Evolutionary conservation across 106 monocot species (phyloP).

Genomic region (Phalaenopsis equestris): DNA sequence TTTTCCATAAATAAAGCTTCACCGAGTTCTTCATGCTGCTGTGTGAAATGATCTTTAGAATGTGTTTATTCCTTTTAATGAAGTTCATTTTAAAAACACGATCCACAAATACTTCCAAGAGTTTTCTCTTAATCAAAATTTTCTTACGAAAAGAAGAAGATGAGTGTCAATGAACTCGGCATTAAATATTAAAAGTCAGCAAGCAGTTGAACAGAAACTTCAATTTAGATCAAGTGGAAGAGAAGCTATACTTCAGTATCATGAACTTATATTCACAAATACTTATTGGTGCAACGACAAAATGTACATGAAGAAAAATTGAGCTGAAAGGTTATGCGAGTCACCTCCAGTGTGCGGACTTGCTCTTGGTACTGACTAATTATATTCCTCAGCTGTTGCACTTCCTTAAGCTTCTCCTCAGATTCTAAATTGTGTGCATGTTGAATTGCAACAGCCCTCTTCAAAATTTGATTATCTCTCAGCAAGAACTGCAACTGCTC

Average conservation of each 20-base stretch:
- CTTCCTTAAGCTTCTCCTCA: conserved; percentile 51
- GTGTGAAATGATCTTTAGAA: neutral
- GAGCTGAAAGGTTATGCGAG: neutral
- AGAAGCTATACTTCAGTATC: neutral
- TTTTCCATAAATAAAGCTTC: neutral
- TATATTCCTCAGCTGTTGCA: conserved; percentile 46
- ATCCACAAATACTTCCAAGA: neutral
- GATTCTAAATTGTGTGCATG: conserved; percentile 39
- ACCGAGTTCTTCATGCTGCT: neutral
- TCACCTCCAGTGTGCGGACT: conserved; percentile 50
- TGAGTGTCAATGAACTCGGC: neutral
- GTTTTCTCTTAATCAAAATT: too few species aligned
- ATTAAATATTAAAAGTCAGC: neutral
- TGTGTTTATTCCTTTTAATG: neutral
- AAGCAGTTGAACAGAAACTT: neutral
- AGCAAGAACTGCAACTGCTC: conserved; percentile 48
- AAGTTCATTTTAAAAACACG: neutral
- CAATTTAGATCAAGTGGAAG: neutral
- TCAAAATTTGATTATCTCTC: conserved; percentile 58
- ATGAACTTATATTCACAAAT: too few species aligned
- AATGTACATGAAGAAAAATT: neutral
- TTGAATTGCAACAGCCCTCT: conserved; percentile 61
- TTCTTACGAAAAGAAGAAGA: neutral
- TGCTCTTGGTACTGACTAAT: conserved; percentile 66
- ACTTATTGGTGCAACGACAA: neutral